Percentiles rank a stretch among this genome's conserved stretches.
Conservation (phyloP, 495 filamentous ascomycete genomes). For the Trichoderma asperelloides region DNA sequence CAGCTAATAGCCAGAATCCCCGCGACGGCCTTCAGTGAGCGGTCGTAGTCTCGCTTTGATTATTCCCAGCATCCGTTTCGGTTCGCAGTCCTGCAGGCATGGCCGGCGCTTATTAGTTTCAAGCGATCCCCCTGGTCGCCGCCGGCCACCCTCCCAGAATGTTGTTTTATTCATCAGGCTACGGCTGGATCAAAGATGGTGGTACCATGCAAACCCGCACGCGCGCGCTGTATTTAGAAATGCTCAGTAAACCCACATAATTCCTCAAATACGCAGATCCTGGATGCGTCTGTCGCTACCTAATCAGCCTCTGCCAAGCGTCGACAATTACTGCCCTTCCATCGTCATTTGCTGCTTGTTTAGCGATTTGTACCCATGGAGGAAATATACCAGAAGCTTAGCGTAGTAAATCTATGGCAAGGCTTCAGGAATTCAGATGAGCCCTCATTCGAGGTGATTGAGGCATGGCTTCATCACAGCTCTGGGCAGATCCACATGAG, state of each 20-base stretch:
- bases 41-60: background rate
- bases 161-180: background rate
- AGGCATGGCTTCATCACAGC: background rate
- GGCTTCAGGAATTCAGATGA: background rate
- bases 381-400: conserved; percentile 2
- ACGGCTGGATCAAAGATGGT: background rate
- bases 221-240: background rate
- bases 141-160: background rate
- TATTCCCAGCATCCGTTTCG: background rate
- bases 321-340: background rate
- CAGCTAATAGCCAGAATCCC: too few species aligned
- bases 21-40: too few species aligned
- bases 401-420: conserved; percentile 2
- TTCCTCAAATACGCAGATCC: background rate
- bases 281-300: background rate
- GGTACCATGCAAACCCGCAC: background rate
- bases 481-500: background rate
- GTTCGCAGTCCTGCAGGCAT: background rate
- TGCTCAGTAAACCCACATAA: background rate
- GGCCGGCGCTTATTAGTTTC: conserved; percentile 1
- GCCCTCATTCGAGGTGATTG: background rate
- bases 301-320: background rate
- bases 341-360: background rate
- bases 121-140: background rate
- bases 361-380: background rate